Evolutionary conservation across 129 eudicot species (phyloP).

Genomic region (Chrysanthemum lavandulifolium): DNA sequence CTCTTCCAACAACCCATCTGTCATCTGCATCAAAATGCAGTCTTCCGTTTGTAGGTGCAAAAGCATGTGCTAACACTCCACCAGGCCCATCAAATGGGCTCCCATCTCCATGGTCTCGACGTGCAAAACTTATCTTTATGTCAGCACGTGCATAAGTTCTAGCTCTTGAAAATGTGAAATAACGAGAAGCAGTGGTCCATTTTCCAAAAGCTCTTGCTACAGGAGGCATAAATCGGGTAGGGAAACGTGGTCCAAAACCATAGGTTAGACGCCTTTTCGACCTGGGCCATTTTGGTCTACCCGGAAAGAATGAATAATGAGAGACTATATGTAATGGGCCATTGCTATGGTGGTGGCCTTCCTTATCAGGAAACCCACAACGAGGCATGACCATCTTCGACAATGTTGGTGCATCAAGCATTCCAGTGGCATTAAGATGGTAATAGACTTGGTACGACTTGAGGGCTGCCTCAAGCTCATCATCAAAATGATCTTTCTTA

Average conservation of each 20-base stretch:
- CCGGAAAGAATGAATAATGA: constrained; percentile 18
- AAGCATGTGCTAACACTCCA: constrained; percentile 40
- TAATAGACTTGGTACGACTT: constrained; percentile 40
- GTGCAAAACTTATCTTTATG: constrained; percentile 26
- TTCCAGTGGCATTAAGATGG: constrained; percentile 35
- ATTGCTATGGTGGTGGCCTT: constrained; percentile 10
- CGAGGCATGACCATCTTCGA: constrained; percentile 32
- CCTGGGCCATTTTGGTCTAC: constrained; percentile 29
- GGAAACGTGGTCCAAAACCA: constrained; percentile 31
- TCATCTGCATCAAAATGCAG: constrained; percentile 31
- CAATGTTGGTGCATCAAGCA: constrained; percentile 28
- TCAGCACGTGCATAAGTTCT: constrained; percentile 27
- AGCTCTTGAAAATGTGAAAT: constrained; percentile 34
- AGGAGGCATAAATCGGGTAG: constrained; percentile 20
- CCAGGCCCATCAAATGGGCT: constrained; percentile 41
- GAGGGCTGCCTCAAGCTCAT: constrained; percentile 29
- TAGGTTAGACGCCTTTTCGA: constrained; percentile 25
- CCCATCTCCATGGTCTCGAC: constrained; percentile 35
- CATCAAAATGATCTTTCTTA: constrained; percentile 32
- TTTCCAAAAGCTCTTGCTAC: constrained; percentile 28
- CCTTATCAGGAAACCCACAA: constrained; percentile 40
- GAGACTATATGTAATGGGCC: constrained; percentile 26
- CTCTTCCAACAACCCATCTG: constrained; percentile 24
- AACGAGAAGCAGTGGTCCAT: constrained; percentile 26
- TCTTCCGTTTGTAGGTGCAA: constrained; percentile 38